Evolutionary conservation across 2,329 filamentous ascomycete species (phyloP).

Genomic region (Alternaria triticimaculans): DNA sequence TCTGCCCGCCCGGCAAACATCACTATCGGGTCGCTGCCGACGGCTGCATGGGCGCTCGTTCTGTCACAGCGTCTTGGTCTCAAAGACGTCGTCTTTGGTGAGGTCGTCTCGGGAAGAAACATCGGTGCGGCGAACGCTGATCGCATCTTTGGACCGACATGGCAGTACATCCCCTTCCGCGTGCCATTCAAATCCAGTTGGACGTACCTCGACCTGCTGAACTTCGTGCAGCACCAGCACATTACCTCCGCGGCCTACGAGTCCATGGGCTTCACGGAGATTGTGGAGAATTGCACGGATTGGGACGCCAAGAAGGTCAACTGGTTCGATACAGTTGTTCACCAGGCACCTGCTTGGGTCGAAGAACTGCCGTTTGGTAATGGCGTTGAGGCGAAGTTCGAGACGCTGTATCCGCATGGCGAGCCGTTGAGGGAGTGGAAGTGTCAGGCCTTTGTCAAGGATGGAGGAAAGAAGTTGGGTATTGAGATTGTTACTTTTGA

Average conservation of each 20-base stretch:
- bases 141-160: constrained; percentile 68
- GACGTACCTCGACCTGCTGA: constrained; percentile 47
- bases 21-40: constrained; percentile 70
- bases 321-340: constrained; percentile 50
- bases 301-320: constrained; percentile 35
- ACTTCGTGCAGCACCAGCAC: constrained; percentile 46
- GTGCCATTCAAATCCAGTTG: constrained; percentile 61
- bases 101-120: constrained; percentile 70
- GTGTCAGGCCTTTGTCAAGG: constrained; percentile 63
- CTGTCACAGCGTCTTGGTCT: constrained; percentile 62
- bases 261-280: constrained; percentile 45
- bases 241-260: constrained; percentile 44
- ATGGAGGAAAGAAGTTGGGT: constrained; percentile 58
- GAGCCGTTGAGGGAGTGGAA: constrained; percentile 59
- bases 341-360: constrained; percentile 60
- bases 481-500: constrained; percentile 68
- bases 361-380: constrained; percentile 59
- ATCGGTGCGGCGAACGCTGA: constrained; percentile 63
- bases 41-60: constrained; percentile 70
- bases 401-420: constrained; percentile 63
- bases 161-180: constrained; percentile 71
- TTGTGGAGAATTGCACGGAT: constrained; percentile 43
- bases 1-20: constrained; percentile 59
- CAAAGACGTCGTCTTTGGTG: constrained; percentile 69
- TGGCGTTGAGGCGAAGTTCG: constrained; percentile 49